Evolutionary conservation across 176 grass and related monocot species (phyloP).

Genomic region (Cenchrus purpureus): DNA sequence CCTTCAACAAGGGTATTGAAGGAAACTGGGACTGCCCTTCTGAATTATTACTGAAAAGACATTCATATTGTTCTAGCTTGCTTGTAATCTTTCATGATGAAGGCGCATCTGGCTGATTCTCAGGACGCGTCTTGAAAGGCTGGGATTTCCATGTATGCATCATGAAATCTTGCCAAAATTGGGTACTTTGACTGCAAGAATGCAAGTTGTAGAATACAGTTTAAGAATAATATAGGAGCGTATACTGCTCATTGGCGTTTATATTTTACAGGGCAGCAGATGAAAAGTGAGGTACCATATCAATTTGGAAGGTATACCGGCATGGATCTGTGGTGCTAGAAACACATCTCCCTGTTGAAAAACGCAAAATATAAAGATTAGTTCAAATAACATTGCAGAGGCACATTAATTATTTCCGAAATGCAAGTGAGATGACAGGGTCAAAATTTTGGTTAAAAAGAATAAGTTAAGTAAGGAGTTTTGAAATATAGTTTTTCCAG

Average conservation of each 20-base stretch:
- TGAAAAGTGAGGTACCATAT: slow-evolving; percentile 47
- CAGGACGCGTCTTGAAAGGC: slow-evolving; percentile 69
- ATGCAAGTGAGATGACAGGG: not conserved
- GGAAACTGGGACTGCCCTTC: not conserved
- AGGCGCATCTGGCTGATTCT: slow-evolving; percentile 73
- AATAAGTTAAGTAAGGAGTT: not conserved
- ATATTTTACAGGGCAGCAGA: not conserved
- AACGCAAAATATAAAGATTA: slow-evolving; percentile 5
- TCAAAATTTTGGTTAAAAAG: not conserved
- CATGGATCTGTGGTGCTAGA: slow-evolving; percentile 69
- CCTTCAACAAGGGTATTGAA: not conserved
- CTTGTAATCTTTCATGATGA: not conserved
- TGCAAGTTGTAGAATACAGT: not conserved
- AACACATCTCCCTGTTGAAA: slow-evolving; percentile 61
- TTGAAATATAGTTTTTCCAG: not conserved
- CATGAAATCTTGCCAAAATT: slow-evolving; percentile 60
- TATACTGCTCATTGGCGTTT: not conserved
- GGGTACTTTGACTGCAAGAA: slow-evolving; percentile 70
- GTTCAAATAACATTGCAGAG: not conserved
- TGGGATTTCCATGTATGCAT: slow-evolving; percentile 64
- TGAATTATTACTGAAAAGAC: slow-evolving; percentile 4
- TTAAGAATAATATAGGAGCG: slow-evolving; percentile 1
- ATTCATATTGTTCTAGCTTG: not conserved
- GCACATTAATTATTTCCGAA: not conserved
- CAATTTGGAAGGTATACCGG: slow-evolving; percentile 50